Evolutionary conservation across 2,329 filamentous ascomycete species (phyloP), one percentile per base, ranked within the genome.

Genomic region (Thelonectria olida): DNA sequence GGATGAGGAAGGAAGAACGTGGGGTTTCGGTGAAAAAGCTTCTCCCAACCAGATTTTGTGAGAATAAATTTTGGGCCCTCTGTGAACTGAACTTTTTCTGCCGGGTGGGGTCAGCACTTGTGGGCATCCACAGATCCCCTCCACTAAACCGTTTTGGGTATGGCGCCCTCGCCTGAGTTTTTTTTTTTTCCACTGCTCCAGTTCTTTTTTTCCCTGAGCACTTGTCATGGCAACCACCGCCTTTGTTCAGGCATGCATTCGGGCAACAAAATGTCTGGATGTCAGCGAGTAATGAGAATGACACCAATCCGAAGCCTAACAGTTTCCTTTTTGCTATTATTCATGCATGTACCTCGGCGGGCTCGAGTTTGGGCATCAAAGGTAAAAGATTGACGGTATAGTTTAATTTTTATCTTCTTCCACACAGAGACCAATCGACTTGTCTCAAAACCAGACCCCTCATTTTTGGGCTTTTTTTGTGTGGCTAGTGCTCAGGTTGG

Each of bases 1-100:
- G 61, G 65, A 67, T 62, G 65, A 71, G 61, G 66, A 61, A 67
- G 67, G 67, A 68, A 65, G 65, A 65, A 75, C 73, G 75, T 76
- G 75, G 75, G 75, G 75, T 76, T 72, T 71, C 69, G 69, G 65
- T 71, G 75, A 73, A 74, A 34, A 77, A 77, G 76, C 74, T 77
- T 75, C 74, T 74, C 67, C 69, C 70, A 66, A 64, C 69, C 65
- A 71, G 70, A 73, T 74, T 74, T 75, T 75, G 70, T 76, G 71
- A 70, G 63, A 72, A 68, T 66, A 71, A 73, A 72, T 72, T 75
- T 74, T 72, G 65, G 68, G 67, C 70, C 67, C 67, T 68, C 67
- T 70, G 69, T 70, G 65, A 73, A 73, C 72, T 74, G 51, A 54
- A 54, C 57, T 76, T 76, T 76, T 45, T 72, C 71, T 72, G 66